These are phyloP conservation scores for Fulvia fulva DNA, from an alignment of 2,329 filamentous ascomycete genomes.

Conservation along the genomic window DNA sequence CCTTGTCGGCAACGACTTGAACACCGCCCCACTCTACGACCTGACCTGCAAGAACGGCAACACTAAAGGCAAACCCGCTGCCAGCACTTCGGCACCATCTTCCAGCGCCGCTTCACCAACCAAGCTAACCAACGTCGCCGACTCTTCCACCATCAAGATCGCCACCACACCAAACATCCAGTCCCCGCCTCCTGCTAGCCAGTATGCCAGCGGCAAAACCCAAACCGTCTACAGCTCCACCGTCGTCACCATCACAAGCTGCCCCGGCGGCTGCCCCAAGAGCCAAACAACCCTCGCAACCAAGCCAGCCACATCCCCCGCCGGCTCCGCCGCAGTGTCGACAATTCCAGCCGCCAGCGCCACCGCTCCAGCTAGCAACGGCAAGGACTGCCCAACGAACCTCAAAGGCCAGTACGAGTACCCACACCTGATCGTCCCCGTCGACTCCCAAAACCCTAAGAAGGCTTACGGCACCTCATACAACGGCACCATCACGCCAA, in stretches of 20 bases:
- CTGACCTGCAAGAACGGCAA: conserved; percentile 44
- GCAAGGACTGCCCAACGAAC: conserved; percentile 27
- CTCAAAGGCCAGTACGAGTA: conserved; percentile 39
- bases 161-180: neutral
- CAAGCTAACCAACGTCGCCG: neutral
- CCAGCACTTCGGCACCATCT: conserved; percentile 11
- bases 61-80: conserved; percentile 4
- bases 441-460: conserved; percentile 54
- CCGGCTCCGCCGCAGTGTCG: conserved; percentile 1
- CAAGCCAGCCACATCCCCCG: neutral
- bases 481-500: conserved; percentile 54
- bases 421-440: conserved; percentile 61
- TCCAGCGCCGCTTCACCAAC: conserved; percentile 4
- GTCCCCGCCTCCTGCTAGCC: neutral
- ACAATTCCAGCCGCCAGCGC: neutral
- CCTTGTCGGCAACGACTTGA: conserved; percentile 36
- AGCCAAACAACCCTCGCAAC: neutral
- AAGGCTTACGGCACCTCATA: conserved; percentile 52
- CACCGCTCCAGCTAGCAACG: neutral
- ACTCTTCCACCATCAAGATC: conserved; percentile 5
- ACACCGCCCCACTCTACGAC: conserved; percentile 18
- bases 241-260: conserved; percentile 21
- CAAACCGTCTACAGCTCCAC: conserved; percentile 18
- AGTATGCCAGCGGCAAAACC: conserved; percentile 8
- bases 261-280: conserved; percentile 9